Evolutionary conservation across 306 rosid species (phyloP).

Genomic region (Acacia acuminata): DNA sequence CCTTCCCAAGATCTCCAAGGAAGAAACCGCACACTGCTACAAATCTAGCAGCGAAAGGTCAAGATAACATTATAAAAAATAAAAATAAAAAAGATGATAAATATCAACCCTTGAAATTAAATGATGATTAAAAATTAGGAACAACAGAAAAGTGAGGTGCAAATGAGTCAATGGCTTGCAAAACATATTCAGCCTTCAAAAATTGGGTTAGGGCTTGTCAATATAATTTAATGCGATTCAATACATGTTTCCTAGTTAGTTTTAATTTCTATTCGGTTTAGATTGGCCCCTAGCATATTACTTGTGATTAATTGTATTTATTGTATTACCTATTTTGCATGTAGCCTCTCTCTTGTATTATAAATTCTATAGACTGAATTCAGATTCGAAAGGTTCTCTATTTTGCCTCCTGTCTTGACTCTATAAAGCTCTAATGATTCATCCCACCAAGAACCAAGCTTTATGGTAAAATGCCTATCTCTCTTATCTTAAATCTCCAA

Average conservation of each 20-base stretch:
- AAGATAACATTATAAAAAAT: conserved; percentile 42
- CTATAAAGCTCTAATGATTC: not conserved
- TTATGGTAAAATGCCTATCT: not conserved
- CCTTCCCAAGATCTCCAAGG: conserved; percentile 99
- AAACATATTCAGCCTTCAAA: not conserved
- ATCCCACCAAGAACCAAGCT: not conserved
- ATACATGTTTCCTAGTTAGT: not conserved
- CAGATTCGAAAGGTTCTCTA: not conserved
- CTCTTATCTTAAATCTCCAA: not conserved
- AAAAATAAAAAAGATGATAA: conserved; percentile 7
- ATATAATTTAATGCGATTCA: not conserved
- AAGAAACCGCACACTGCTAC: conserved; percentile 89
- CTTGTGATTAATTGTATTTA: not conserved
- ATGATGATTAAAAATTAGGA: not conserved
- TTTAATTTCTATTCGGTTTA: not conserved
- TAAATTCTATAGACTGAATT: not conserved
- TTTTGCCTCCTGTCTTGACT: not conserved
- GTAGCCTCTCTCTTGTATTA: not conserved
- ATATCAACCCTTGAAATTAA: not conserved
- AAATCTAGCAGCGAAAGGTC: conserved; percentile 64
- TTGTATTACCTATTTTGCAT: not conserved
- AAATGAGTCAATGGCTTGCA: not conserved
- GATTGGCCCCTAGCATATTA: not conserved
- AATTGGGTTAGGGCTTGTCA: not conserved
- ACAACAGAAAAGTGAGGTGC: not conserved